Evolutionary conservation across 257 asterid species (phyloP).

Genomic region (Primulina huaijiensis): DNA sequence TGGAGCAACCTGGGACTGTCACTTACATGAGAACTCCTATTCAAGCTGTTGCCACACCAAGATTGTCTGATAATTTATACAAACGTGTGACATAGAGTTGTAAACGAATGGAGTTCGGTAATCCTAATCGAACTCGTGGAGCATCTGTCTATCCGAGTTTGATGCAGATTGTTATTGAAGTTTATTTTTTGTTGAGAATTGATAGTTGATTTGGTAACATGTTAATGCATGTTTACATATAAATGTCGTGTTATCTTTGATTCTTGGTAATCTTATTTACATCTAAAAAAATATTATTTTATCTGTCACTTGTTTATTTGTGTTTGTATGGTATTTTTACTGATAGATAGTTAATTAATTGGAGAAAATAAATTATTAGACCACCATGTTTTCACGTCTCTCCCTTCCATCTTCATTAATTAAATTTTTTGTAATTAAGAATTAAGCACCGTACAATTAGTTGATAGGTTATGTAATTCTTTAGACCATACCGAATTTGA

Average conservation of each 20-base stretch:
- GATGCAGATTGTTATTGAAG: neutral
- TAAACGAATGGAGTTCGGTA: neutral
- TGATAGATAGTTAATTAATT: neutral
- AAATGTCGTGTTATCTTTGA: neutral
- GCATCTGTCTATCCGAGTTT: neutral
- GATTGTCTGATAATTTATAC: constrained; percentile 56
- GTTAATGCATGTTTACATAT: neutral
- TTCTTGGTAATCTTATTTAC: neutral
- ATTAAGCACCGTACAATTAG: no score
- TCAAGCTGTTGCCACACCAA: constrained; percentile 55
- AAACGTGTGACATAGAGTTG: constrained; percentile 41
- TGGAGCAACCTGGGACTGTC: constrained; percentile 79
- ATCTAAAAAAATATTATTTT: no score
- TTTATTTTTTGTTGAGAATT: no score
- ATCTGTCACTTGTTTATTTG: no score
- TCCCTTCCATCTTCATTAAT: no score
- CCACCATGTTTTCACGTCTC: no score
- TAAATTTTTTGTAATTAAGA: no score
- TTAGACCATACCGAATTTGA: no score
- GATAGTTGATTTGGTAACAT: no score
- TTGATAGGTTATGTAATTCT: no score
- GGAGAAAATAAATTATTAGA: neutral
- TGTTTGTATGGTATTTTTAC: no score
- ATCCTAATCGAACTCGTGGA: neutral
- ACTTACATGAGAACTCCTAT: constrained; percentile 73